Evolutionary conservation across 805 yeast genomes (phyloP).

Genomic region (Clavispora vitiphila): DNA sequence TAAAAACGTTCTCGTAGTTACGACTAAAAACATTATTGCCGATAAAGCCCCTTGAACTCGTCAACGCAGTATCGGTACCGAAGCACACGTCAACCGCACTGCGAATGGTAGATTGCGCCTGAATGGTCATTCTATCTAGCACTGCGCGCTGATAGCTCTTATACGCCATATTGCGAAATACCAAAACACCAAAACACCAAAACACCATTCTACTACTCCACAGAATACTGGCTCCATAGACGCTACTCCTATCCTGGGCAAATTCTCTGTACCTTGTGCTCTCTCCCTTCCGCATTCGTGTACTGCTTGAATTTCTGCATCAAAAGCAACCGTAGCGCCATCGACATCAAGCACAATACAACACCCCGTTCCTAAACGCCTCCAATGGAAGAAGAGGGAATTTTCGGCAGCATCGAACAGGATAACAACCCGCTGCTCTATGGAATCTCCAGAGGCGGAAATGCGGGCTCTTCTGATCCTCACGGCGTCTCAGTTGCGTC

Average conservation of each 20-base stretch:
- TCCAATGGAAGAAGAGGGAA: constrained; percentile 13
- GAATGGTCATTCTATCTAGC: neutral
- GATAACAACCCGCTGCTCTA: constrained; percentile 43
- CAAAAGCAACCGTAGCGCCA: too few relatives aligned
- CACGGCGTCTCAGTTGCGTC: neutral
- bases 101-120: neutral
- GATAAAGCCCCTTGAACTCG: too few relatives aligned
- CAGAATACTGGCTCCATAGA: too few relatives aligned
- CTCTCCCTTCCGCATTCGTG: too few relatives aligned
- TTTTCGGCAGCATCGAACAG: constrained; percentile 38
- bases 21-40: too few relatives aligned
- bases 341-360: neutral
- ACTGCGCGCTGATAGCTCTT: neutral
- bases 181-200: neutral
- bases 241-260: too few relatives aligned
- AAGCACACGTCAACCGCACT: too few relatives aligned
- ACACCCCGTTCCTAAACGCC: neutral
- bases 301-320: too few relatives aligned
- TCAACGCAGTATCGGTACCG: too few relatives aligned
- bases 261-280: too few relatives aligned
- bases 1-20: too few relatives aligned
- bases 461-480: constrained; percentile 10
- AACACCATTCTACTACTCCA: too few relatives aligned
- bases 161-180: neutral
- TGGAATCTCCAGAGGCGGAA: constrained; percentile 24